Evolutionary conservation across 352 stramenopile species (phyloP).

Genomic region (Phytophthora citrophthora): DNA sequence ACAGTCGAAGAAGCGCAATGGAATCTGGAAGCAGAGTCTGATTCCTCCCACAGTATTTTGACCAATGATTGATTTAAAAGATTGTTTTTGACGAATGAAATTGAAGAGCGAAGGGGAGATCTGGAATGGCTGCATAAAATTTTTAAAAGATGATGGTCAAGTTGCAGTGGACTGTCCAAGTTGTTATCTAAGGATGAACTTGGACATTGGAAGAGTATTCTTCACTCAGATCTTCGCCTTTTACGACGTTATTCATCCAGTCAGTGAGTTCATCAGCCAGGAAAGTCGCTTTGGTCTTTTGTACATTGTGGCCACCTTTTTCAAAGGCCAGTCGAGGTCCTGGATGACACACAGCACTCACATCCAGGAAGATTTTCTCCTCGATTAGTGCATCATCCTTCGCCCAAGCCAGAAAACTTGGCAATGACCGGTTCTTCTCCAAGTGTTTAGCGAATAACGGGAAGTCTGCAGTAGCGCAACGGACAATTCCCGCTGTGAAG

Average conservation of each 20-base stretch:
- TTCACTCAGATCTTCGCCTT: slow-evolving; percentile 6
- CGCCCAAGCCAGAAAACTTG: slow-evolving; percentile 62
- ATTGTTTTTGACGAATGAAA: slow-evolving; percentile 15
- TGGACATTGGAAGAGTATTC: slow-evolving; percentile 16
- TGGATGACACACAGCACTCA: slow-evolving; percentile 41
- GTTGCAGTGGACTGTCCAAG: slow-evolving; percentile 13
- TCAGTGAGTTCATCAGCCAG: slow-evolving; percentile 44
- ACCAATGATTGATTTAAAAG: slow-evolving; percentile 9
- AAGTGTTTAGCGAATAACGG: slow-evolving; percentile 39
- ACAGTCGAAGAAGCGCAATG: background rate
- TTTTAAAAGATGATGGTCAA: slow-evolving; percentile 2
- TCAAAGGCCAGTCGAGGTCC: slow-evolving; percentile 53
- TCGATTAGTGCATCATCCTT: slow-evolving; percentile 70
- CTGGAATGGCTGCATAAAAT: slow-evolving; percentile 1
- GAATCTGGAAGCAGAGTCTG: slow-evolving; percentile 15
- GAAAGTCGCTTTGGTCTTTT: slow-evolving; percentile 66
- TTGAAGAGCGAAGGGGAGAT: background rate
- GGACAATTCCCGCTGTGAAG: slow-evolving; percentile 63
- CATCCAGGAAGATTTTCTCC: slow-evolving; percentile 51
- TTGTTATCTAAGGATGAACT: slow-evolving; percentile 13
- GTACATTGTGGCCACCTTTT: slow-evolving; percentile 72
- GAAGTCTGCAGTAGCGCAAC: slow-evolving; percentile 59
- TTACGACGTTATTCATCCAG: slow-evolving; percentile 55
- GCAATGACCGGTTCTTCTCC: slow-evolving; percentile 35
- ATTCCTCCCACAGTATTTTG: slow-evolving; percentile 18